Evolutionary conservation across 805 yeast species (phyloP).

Genomic region (Dipodascus albidus): DNA sequence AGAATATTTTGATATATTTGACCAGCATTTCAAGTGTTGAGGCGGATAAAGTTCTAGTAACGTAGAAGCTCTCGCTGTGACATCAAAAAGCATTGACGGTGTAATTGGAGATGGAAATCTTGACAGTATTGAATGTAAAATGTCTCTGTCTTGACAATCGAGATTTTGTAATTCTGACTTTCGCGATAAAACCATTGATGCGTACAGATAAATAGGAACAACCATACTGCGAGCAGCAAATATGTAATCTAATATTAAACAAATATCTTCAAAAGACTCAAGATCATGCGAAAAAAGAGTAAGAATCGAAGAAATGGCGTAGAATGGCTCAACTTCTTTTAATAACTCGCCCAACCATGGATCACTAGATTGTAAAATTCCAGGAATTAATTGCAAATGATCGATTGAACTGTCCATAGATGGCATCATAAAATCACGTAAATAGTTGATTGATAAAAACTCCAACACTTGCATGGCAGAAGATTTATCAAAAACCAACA

Average conservation of each 20-base stretch:
- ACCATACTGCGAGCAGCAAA: conserved; percentile 45
- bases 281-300: conserved; percentile 72
- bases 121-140: conserved; percentile 31
- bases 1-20: conserved; percentile 21
- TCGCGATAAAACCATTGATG: conserved; percentile 36
- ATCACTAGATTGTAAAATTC: conserved; percentile 42
- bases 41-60: conserved; percentile 15
- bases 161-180: conserved; percentile 34
- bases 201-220: conserved; percentile 49
- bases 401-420: conserved; percentile 53
- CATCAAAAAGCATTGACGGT: conserved; percentile 12
- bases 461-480: conserved; percentile 33
- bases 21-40: conserved; percentile 13
- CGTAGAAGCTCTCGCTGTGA: conserved; percentile 14
- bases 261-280: conserved; percentile 35
- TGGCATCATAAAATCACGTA: conserved; percentile 80
- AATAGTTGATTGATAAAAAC: conserved; percentile 42
- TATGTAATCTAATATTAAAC: conserved; percentile 58
- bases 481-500: conserved; percentile 36
- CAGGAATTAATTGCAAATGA: conserved; percentile 57
- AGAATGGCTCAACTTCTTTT: conserved; percentile 42
- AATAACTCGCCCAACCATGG: conserved; percentile 27
- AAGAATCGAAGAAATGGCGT: conserved; percentile 63
- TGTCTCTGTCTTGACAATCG: conserved; percentile 28
- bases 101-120: conserved; percentile 16